Evolutionary conservation across 176 grass and related monocot species (phyloP).

Genomic region (Aegilops speltoides): DNA sequence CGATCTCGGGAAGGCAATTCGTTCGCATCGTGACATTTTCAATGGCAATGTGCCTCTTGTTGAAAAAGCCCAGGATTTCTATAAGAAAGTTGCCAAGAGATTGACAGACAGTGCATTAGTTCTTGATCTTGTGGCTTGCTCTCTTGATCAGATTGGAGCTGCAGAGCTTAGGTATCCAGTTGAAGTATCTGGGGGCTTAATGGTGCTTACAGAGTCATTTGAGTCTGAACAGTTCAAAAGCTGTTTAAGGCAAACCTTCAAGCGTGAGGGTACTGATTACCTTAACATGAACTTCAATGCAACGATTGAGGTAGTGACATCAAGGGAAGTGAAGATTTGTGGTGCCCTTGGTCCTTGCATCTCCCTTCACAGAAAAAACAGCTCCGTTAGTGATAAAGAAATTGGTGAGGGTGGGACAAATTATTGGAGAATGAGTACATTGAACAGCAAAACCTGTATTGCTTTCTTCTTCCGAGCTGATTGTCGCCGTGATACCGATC

Average conservation of each 20-base stretch:
- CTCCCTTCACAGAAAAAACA: conserved; percentile 68
- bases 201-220: conserved; percentile 83
- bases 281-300: conserved; percentile 94
- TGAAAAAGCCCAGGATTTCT: conserved; percentile 72
- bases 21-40: conserved; percentile 87
- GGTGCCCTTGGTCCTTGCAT: conserved; percentile 94
- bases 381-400: conserved; percentile 75
- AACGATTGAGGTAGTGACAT: conserved; percentile 78
- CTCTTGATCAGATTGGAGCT: conserved; percentile 94
- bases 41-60: conserved; percentile 53
- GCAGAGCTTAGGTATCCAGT: conserved; percentile 84
- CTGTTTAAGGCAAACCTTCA: conserved; percentile 77
- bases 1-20: conserved; percentile 75
- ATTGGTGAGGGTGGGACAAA: conserved; percentile 87
- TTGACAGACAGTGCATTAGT: conserved; percentile 69
- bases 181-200: conserved; percentile 80
- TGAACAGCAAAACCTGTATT: conserved; percentile 87
- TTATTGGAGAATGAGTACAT: conserved; percentile 80
- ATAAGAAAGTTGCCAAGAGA: conserved; percentile 78
- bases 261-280: conserved; percentile 51
- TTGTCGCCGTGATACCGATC: conserved; percentile 54
- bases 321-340: conserved; percentile 94
- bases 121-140: conserved; percentile 89
- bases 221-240: conserved; percentile 87
- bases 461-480: conserved; percentile 86